Evolutionary conservation across 1,284 basidiomycete genomes (phyloP), one percentile per base, ranked within the genome.

Genomic region (Melampsora americana): DNA sequence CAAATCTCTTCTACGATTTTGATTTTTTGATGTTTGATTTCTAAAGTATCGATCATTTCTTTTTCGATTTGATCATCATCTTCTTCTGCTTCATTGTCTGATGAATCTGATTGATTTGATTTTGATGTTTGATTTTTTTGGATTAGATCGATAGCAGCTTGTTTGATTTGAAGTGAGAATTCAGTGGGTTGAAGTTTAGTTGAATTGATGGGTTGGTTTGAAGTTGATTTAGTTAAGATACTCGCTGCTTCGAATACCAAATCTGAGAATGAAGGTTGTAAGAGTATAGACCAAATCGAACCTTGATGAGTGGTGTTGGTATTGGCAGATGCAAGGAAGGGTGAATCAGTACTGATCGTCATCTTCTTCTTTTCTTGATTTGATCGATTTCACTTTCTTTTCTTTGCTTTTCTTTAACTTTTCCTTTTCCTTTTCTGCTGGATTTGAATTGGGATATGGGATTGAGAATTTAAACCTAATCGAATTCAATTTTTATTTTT

Each of bases 201-300:
- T 64, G 53, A 16, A 48, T 62, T 2, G 65, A 46, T 42, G 14
- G 42, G 42, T 56, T 23, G n/a, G 53, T 12, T 28, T 7, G 28
- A 64, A 3, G 61, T 30, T 1, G 64, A 30, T 60, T 76, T 76
- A n/a, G 73, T 76, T n/a, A 76, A 42, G 50, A 76, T 32, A 11
- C 32, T 59, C 14, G 73, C 30, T 26, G 73, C 73, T 56, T 76
- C 73, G 46, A 68, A 76, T 5, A 76, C 73, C 18, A 76, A 44
- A 48, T 76, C 73, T 18, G 66, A 28, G 44, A 76, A 76, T 11
- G 73, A 76, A 23, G 66, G 66, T 23, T 76, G 73, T 16, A 69
- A 53, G 18, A 76, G 56, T 3, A 76, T 66, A 16, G 73, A 32
- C 73, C 73, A 76, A 16, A 76, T 67, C 16, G 73, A 67, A 35